Percentiles rank a stretch among this genome's conserved stretches.
These are phyloP conservation scores for Aspergillus mulundensis DNA, from an alignment of 495 filamentous ascomycete genomes.

Conservation along the genomic window DNA sequence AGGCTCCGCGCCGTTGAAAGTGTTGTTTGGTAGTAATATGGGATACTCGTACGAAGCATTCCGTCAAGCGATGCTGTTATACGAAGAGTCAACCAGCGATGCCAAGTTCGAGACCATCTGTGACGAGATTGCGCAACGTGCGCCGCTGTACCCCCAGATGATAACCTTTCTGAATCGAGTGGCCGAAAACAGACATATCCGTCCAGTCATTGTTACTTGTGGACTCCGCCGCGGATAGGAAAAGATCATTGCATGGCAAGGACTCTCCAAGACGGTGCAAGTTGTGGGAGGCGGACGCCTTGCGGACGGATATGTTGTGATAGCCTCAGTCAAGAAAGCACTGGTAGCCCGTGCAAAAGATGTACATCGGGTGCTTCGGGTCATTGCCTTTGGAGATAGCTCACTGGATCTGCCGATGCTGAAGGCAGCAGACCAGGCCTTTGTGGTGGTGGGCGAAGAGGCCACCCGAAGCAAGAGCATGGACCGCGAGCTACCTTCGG, in stretches of 20 bases:
- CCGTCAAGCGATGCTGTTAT: conserved; percentile 52
- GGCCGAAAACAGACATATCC: conserved; percentile 34
- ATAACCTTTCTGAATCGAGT: conserved; percentile 37
- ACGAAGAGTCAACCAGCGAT: conserved; percentile 45
- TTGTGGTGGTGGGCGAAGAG: conserved; percentile 56
- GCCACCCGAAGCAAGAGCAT: conserved; percentile 48
- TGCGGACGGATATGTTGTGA: conserved; percentile 50
- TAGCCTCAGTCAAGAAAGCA: conserved; percentile 45
- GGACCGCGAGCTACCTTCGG: no score
- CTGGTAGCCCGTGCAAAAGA: conserved; percentile 42
- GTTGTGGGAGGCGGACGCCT: conserved; percentile 56
- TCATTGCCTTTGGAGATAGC: conserved; percentile 66
- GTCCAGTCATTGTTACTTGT: conserved; percentile 54
- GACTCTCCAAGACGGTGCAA: conserved; percentile 40
- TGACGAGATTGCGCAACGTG: conserved; percentile 37
- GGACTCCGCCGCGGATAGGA: conserved; percentile 57
- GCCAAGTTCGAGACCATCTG: conserved; percentile 47
- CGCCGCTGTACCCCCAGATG: conserved; percentile 51
- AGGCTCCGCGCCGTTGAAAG: conserved; percentile 39
- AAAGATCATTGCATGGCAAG: conserved; percentile 45
- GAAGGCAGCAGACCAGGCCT: conserved; percentile 46
- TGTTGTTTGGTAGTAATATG: conserved; percentile 45
- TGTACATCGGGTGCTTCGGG: conserved; percentile 38
- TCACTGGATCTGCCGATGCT: conserved; percentile 59
- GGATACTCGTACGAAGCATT: conserved; percentile 56